Evolutionary conservation across 1,284 basidiomycete species (phyloP), one percentile per base, ranked within the genome.

Genomic region (Marasmius fiardii): DNA sequence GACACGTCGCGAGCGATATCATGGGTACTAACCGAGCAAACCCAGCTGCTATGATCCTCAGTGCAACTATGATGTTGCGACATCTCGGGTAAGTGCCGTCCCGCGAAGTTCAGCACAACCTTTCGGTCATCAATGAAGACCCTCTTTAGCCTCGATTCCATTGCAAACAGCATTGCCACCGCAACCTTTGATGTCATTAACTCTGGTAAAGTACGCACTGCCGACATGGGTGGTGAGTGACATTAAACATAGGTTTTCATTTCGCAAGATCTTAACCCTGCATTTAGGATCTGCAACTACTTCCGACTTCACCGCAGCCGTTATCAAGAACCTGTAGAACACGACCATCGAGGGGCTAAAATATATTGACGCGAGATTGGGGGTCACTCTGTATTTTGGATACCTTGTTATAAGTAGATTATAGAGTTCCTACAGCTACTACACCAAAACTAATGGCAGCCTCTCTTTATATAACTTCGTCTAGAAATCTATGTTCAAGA

Each of bases 11-110:
- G 60, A 92, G 91, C 71, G 95, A 98, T 70, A 94, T 98, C 74
- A 95, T 95, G 93, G 95, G 94, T 62, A 94, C 92, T 65, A 93
- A 96, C 83, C 89, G 88, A 67, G 97, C 97, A 66, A 99, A 99
- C 81, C 97, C 97, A 20, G 89, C 94, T 44, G 97, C 97, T 53
- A 98, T 99, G 93, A 88, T 99, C 69, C 86, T 99, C 61, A 95
- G 92, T 60, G 86, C 96, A 43, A 96, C 96, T 57, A 99, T 99
- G 96, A 93, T 99, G 92, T 84, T 99, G 64, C 83, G 96, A 66
- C 97, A 99, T 75, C 86, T 99, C 60, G 96, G 95, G 86, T 90
- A 67, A 59, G 81, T 68, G 28, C 18, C 18, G 14, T 34, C 14
- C 8, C 45, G 53, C 49, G 55, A 21, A 8, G 33, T 24, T 24